Base-by-base conservation (phyloP, 306 rosid species). In the Canavalia gladiata region DNA sequence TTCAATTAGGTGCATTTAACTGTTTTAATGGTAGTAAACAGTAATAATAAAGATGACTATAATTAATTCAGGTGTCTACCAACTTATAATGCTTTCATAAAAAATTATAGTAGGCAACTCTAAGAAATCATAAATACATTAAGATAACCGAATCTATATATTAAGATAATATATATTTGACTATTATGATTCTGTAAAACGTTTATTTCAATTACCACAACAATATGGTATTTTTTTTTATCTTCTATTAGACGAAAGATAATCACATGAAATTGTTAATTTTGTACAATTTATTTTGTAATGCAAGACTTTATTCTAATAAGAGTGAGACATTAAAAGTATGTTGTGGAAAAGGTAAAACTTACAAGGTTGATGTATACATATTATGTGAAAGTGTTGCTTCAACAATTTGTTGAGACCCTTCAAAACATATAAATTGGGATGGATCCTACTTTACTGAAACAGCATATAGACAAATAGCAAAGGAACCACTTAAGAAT, bases 361-460 rank as follows among this genome's bases (percentile, higher is more conserved):
- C 42, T 31, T 62, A 62, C 11, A 31, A 60, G 31, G 0, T 60
- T 1, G 2, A 5, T 10, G 67, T 8, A 56, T 1, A 2, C 8
- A 56, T 56, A 28, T 6, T 0, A 6, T 56, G 2, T 6, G 42
- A 18, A 4, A 33, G 42, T 28, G 4, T 2, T 60, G 18, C 8
- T 1, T 0, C 45, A 62, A 62, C 8, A 0, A 28, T 62, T 62
- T 62, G 29, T 12, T 33, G 8, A 2, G 1, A 60, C 9, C 67
- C 42, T 60, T 60, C 67, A 34, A 62, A 62, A 62, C 8, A 10
- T 10, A 62, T 62, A 62, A 62, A 62, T 35, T 11, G 28, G 68
- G 45, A 62, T 12, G 45, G 28, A 34, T 2, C 42, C 3, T 43
- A 60, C n/a, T 60, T 31, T 33, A 33, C 18, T 0, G 42, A 60